Evolutionary conservation across 208 protist genomes (phyloP), one percentile per base, ranked within the genome.

Genomic region (Polymyxa betae): DNA sequence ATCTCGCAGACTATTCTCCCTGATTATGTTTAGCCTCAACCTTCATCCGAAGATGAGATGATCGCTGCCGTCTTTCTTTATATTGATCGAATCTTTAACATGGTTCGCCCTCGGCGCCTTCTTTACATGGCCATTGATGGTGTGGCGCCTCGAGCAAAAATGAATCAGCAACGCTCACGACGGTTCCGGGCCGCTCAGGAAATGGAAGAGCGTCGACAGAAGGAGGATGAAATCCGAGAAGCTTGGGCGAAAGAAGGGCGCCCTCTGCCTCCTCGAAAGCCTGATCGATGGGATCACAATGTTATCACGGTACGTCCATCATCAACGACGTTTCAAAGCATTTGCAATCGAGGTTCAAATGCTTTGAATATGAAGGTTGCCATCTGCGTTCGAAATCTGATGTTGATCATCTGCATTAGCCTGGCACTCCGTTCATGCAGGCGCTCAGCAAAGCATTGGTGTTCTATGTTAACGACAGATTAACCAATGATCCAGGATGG

Each of bases 161-260:
- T 99, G 97, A 99, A 99, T 93, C 98, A 99, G 95, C 98, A 99
- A 95, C 95, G 98, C 35, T 94, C 96, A 88, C 95, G 98, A 68
- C 96, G 98, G n/a, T 99, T 97, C 91, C 87, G 91, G 5, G 78
- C 95, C 35, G 96, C 95, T 32, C 77, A 92, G 89, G 90, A 92
- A 38, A 77, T 88, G 35, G 49, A 10, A 41, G 16, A 91, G 10
- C 16, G 5, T 10, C 40, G n/a, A 66, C 64, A n/a, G n/a, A 91
- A 88, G 77, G 88, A 90, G 66, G 49, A 88, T 88, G 68, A 88
- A 38, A 88, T 82, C 41, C 5, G 0, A 66, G 88, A 88, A 0
- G 49, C 78, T 16, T n/a, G 40, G 40, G 88, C 72, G 52, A 38
- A 49, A 20, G 20, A 60, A 35, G 5, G 46, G 43, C 52, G 78